These are phyloP conservation scores for Bifiguratus adelaidae DNA, from an alignment of 192 early-diverging fungal species.

Conservation along the genomic window DNA sequence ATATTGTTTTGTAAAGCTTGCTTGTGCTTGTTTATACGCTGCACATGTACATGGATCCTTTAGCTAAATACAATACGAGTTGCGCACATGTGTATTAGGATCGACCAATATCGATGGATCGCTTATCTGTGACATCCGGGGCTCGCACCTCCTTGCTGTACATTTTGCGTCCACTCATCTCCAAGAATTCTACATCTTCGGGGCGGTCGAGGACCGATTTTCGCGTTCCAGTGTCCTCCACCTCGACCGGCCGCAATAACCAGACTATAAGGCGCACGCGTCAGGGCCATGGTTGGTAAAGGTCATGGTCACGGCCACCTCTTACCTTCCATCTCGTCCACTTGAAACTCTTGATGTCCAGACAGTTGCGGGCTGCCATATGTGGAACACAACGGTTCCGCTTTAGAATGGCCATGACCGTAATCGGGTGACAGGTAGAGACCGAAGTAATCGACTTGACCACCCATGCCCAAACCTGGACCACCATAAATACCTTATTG, in stretches of 20 bases:
- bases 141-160: constrained; percentile 50
- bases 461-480: constrained; percentile 55
- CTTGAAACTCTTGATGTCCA: constrained; percentile 35
- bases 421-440: constrained; percentile 60
- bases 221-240: too few species aligned
- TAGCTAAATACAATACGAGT: too few species aligned
- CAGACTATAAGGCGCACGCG: constrained; percentile 33
- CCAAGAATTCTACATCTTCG: constrained; percentile 57
- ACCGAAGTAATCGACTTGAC: constrained; percentile 62
- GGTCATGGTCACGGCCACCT: too few species aligned
- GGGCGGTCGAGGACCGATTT: constrained; percentile 52
- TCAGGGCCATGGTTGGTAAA: too few species aligned
- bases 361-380: constrained; percentile 48
- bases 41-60: not conserved
- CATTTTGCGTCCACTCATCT: constrained; percentile 63
- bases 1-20: not conserved
- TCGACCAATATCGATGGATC: not conserved
- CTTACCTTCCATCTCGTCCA: constrained; percentile 63
- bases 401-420: constrained; percentile 43
- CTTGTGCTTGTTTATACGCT: not conserved
- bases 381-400: constrained; percentile 48
- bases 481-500: not conserved
- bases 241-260: constrained; percentile 58
- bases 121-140: constrained; percentile 19
- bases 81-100: too few species aligned